Base-by-base conservation (phyloP, 2,329 filamentous ascomycete genomes). In the Colletotrichum magnum region DNA sequence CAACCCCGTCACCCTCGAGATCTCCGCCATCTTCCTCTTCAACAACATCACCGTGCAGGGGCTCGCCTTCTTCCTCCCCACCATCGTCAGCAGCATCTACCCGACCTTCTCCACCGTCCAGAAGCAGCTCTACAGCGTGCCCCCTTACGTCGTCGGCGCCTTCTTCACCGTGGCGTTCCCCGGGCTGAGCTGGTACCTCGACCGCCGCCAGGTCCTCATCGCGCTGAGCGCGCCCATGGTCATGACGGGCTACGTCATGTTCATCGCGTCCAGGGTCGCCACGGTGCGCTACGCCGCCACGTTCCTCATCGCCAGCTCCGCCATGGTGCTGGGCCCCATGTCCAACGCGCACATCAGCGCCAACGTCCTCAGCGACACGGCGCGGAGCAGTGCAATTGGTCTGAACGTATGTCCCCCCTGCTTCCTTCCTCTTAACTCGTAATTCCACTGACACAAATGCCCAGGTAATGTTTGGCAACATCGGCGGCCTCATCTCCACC, bases 31-130 rank as follows among this genome's bases (percentile, higher is more conserved):
- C 73, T 91, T 92, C 79, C 79, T 91, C 0, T 84, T 92, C 64
- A 84, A 90, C 82, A 92, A 92, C 79, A 87, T 93, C 75, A 93
- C 91, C 0, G 90, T 93, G 2, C 90, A 93, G 74, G 90, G 91
- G 4, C 82, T 93, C 4, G 89, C 89, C 1, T 92, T 93, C 82
- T 93, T 93, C 78, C 81, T 86, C 0, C 91, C 91, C 0, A 93
- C 91, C 0, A 93, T 93, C 64, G 89, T 93, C 67, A 80, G 79
- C 54, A 91, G 87, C 5, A 93, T 94, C 72, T 93, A 93, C 74
- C 88, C 89, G 0, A 74, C 85, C 2, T 81, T 82, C 65, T 83
- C 81, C 10, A 85, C 89, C 2, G 82, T 93, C 15, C 86, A 85
- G 1, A 89, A 93, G 75, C 92, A 94, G 77, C 86, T 93, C 0